These are phyloP conservation scores for Amanita rubescens DNA, from an alignment of 768 basidiomycete genomes.

Conservation along the genomic window DNA sequence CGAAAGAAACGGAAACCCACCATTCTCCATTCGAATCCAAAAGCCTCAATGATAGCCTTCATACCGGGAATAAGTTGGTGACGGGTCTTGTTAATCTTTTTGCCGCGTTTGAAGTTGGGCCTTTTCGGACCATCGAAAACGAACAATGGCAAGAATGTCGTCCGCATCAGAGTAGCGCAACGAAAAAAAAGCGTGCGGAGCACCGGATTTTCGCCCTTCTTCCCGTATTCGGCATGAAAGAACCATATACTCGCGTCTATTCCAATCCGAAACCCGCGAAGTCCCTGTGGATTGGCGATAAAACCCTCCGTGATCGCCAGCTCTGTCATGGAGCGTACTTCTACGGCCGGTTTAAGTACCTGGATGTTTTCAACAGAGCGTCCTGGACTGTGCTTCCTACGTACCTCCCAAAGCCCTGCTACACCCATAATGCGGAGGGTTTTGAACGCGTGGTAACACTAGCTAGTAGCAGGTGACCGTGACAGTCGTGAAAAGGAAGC, in stretches of 20 bases:
- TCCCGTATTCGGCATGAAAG: conserved; percentile 68
- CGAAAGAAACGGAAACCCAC: conserved; percentile 25
- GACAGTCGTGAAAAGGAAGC: no score
- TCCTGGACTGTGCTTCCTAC: conserved; percentile 8
- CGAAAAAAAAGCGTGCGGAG: conserved; percentile 80
- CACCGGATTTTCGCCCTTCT: conserved; percentile 82
- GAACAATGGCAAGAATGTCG: conserved; percentile 82
- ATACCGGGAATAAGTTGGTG: conserved; percentile 68
- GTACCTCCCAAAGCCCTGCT: conserved; percentile 37
- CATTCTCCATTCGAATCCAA: conserved; percentile 73
- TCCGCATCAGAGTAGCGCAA: conserved; percentile 66
- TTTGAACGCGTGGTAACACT: no score
- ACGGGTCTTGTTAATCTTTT: conserved; percentile 52
- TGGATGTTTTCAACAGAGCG: neutral
- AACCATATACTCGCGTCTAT: conserved; percentile 88
- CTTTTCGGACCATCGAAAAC: conserved; percentile 89
- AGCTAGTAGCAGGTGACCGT: conserved; percentile 3
- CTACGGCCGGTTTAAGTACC: conserved; percentile 43
- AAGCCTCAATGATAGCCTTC: conserved; percentile 72
- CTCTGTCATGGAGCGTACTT: conserved; percentile 68
- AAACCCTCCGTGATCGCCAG: conserved; percentile 74
- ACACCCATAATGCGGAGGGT: conserved; percentile 25
- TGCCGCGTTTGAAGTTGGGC: conserved; percentile 74
- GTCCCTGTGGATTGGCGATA: conserved; percentile 49
- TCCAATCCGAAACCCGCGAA: conserved; percentile 74